Conservation (phyloP, 2,329 filamentous ascomycete genomes). For the Penicillium concentricum region DNA sequence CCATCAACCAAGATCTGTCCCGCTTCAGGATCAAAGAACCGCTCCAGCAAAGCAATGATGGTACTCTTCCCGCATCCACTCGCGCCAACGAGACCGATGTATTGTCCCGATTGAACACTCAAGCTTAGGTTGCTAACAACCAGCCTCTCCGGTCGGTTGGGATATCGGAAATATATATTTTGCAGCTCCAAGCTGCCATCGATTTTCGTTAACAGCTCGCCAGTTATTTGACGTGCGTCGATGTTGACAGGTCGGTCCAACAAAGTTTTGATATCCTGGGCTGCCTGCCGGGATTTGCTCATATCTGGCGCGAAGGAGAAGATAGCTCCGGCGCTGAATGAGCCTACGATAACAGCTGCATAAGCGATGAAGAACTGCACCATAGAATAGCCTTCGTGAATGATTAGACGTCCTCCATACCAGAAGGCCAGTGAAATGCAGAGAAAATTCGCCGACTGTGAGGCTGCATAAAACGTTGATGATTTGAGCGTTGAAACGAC, state of each 20-base stretch:
- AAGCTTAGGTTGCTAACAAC: constrained; percentile 19
- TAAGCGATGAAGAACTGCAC: constrained; percentile 47
- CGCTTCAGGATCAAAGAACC: constrained; percentile 85
- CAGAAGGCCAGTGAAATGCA: constrained; percentile 54
- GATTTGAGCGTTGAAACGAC: constrained; percentile 57
- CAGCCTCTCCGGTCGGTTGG: constrained; percentile 8
- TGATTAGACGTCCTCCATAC: constrained; percentile 61
- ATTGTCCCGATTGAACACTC: constrained; percentile 40
- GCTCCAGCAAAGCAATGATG: constrained; percentile 84
- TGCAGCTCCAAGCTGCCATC: constrained; percentile 62
- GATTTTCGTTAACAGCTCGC: background rate
- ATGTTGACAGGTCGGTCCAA: constrained; percentile 46
- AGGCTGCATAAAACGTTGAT: constrained; percentile 28
- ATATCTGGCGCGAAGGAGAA: constrained; percentile 33
- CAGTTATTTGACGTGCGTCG: constrained; percentile 12
- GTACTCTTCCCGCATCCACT: constrained; percentile 94
- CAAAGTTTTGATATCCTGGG: constrained; percentile 38
- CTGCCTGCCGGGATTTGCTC: constrained; percentile 29
- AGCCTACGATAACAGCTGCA: constrained; percentile 40
- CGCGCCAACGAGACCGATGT: constrained; percentile 77
- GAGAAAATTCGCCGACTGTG: constrained; percentile 25
- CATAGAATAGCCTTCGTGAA: constrained; percentile 45
- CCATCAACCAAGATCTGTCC: constrained; percentile 81
- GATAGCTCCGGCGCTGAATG: constrained; percentile 27
- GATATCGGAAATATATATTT: constrained; percentile 40